Evolutionary conservation across 768 basidiomycete species (phyloP).

Genomic region (Phylloporus rhodoxanthus): DNA sequence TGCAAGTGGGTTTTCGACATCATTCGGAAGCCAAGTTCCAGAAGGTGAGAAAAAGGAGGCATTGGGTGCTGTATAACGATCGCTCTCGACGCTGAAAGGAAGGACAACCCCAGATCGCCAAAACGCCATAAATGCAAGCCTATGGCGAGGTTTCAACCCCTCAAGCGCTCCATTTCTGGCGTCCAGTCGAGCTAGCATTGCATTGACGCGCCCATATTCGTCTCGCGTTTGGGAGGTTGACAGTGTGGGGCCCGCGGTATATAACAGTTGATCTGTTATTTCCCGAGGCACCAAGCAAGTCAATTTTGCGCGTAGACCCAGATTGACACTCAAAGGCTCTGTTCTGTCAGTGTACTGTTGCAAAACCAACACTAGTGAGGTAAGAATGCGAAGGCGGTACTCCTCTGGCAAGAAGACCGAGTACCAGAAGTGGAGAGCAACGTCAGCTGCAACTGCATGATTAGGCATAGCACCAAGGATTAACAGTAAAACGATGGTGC

Average conservation of each 20-base stretch:
- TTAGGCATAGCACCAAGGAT: conserved; percentile 34
- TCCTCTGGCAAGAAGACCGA: conserved; percentile 36
- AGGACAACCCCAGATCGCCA: conserved; percentile 39
- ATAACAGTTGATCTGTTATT: conserved; percentile 27
- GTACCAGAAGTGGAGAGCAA: conserved; percentile 45
- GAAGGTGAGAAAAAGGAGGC: conserved; percentile 39
- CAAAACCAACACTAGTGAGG: conserved; percentile 12
- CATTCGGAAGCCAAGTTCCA: conserved; percentile 38
- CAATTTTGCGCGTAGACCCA: conserved; percentile 14
- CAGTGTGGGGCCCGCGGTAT: conserved; percentile 20
- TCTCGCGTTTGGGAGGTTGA: conserved; percentile 19
- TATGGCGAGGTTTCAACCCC: conserved; percentile 37
- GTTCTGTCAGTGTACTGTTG: conserved; percentile 11
- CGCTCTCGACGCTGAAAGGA: conserved; percentile 37
- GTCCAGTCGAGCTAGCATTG: conserved; percentile 35
- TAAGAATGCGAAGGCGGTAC: conserved; percentile 23
- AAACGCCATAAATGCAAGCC: conserved; percentile 36
- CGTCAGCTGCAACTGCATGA: conserved; percentile 32
- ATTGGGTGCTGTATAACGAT: conserved; percentile 36
- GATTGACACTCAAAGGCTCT: conserved; percentile 9
- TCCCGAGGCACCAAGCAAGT: conserved; percentile 19
- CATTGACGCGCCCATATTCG: conserved; percentile 28
- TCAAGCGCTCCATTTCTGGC: conserved; percentile 35
- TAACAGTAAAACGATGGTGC: conserved; percentile 38
- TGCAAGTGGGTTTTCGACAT: conserved; percentile 37